Base-by-base conservation (phyloP, 306 rosid species). In the Prunus dulcis region DNA sequence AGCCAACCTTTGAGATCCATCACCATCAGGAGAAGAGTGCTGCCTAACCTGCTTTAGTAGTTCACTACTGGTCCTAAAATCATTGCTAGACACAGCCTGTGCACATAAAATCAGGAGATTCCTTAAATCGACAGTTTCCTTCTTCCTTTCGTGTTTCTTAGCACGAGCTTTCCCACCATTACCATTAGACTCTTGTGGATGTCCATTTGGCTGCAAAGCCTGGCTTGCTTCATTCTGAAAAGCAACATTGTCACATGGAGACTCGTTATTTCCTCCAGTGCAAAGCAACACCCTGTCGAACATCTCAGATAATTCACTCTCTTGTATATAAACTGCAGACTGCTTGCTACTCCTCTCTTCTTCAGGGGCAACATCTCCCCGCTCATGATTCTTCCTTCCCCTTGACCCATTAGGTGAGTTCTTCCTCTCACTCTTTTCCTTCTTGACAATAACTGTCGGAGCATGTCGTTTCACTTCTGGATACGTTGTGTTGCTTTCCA, bases 301-400 rank as follows among this genome's bases (percentile, higher is more conserved):
- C 79, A 74, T 64, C 0, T 73, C 89, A 5, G 84, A 74, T 20
- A 77, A 60, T 9, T 74, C 87, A 20, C 46, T 68, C 69, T 86
- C 85, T 2, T 77, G 81, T 20, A 12, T 6, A 81, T 51, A 83
- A 58, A 74, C 56, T 15, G 89, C 87, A 13, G 85, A 75, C 73
- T 83, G 85, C 83, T 86, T 86, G 38, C 75, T 70, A 34, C 81
- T 80, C 75, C 89, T 82, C 73, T 69, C 83, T 60, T 80, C 89
- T 41, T 80, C 85, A 1, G 66, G 49, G 28, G 74, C 87, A 18
- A 6, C 49, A 69, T 83, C 82, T 57, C 73, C 84, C 49, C 80
- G 65, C 45, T 76, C 43, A 19, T 74, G 89, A 80, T 73, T 79
- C 73, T 79, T 85, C 80, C 84, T 76, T 52, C 89, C 78, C 84